Base-by-base conservation (phyloP, 139 green algal genomes). In the Gonium pectorale region DNA sequence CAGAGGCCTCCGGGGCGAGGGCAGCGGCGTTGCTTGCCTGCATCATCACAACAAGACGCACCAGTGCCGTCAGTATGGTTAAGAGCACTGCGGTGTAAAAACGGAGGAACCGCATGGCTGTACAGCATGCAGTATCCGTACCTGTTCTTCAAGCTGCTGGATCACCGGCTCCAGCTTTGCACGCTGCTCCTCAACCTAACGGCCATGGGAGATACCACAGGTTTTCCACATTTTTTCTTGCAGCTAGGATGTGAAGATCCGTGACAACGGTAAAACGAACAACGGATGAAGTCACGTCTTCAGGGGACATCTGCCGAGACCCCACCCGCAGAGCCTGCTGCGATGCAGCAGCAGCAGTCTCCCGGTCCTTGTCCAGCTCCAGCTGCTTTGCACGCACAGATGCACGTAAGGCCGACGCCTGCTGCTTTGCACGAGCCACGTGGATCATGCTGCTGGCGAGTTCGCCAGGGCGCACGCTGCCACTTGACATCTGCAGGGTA, bases 371-470 rank as follows among this genome's bases (percentile, higher is more conserved):
- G 0, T 74, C 44, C 26, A 66, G 1, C 31, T 83, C 43, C 41
- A 74, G 77, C 31, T 73, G 60, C 31, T 31, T 15, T 29, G 60
- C 43, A 15, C 49, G 60, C 31, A 83, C 21, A 0, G 40, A 11
- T 3, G 62, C 38, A 2, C 77, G 77, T 33, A 83, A 40, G 22
- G 29, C 17, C 43, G 77, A 83, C 9, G 43, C 43, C 60, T 63
- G 26, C 63, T 83, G 77, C 43, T 83, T 83, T 22, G 77, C 44
- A 8, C 77, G 77, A 2, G 66, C 77, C 17, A 63, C 22, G 33
- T 64, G 21, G 41, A 83, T 73, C 77, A 83, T 83, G 62, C 63
- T n/a, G 4, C 26, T 66, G 31, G 77, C 77, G 44, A 83, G 40
- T n/a, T 60, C 41, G 64, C 49, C 44, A 6, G 77, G 77, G 17